Evolutionary conservation across 805 yeast species (phyloP).

Genomic region (Saturnispora kantuleensis): DNA sequence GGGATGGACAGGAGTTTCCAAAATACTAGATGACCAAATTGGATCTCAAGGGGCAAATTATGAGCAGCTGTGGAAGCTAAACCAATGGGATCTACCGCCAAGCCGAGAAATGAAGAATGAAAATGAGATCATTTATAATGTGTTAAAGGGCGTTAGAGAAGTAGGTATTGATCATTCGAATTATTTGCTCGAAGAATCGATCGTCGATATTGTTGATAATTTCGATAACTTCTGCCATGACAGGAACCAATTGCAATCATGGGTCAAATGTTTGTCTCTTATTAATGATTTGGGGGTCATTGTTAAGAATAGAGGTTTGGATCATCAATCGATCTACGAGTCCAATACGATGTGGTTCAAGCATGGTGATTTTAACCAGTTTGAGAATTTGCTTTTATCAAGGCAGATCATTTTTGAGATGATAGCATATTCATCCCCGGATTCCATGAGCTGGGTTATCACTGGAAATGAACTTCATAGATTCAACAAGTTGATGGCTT

Average conservation of each 20-base stretch:
- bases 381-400: constrained; percentile 36
- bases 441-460: constrained; percentile 13
- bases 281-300: constrained; percentile 20
- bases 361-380: constrained; percentile 24
- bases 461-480: constrained; percentile 31
- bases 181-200: constrained; percentile 15
- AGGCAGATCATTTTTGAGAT: constrained; percentile 32
- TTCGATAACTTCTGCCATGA: not conserved
- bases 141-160: constrained; percentile 40
- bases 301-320: constrained; percentile 7
- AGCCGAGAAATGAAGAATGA: constrained; percentile 29
- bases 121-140: constrained; percentile 40
- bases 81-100: constrained; percentile 64
- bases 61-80: constrained; percentile 69
- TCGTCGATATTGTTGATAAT: constrained; percentile 2
- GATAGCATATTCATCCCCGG: not conserved
- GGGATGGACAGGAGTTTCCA: constrained; percentile 53
- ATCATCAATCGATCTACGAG: constrained; percentile 6
- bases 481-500: constrained; percentile 34
- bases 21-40: constrained; percentile 21
- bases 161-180: constrained; percentile 13
- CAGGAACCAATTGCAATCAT: constrained; percentile 15
- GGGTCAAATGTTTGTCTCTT: constrained; percentile 26
- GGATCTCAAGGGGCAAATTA: constrained; percentile 26
- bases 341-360: constrained; percentile 31